Conservation (phyloP, 768 basidiomycete genomes). For the Auriscalpium vulgare region DNA sequence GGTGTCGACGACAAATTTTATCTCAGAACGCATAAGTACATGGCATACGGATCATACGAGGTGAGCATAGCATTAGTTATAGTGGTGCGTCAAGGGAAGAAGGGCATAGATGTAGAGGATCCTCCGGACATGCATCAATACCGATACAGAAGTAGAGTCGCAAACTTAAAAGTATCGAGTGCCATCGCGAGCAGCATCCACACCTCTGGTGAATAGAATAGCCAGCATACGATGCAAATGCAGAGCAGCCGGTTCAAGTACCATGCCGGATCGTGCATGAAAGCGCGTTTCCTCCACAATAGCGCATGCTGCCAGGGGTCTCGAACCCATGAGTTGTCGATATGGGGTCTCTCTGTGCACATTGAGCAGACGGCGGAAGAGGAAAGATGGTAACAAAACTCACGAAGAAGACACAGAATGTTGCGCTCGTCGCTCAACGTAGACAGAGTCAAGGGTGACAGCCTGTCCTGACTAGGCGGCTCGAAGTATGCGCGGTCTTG, state of each 20-base stretch:
- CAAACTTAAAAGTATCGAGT: neutral
- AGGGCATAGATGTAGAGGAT: neutral
- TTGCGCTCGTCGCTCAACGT: conserved; percentile 8
- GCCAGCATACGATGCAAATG: conserved; percentile 7
- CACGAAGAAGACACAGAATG: conserved; percentile 1
- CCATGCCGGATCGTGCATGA: conserved; percentile 5
- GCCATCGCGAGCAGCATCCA: neutral
- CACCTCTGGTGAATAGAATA: neutral
- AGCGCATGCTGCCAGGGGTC: conserved; percentile 3
- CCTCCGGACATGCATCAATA: neutral
- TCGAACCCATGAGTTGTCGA: conserved; percentile 2
- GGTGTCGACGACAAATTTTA: neutral
- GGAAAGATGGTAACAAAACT: neutral
- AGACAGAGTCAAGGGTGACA: neutral
- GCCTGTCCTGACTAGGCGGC: neutral
- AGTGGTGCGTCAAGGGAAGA: neutral
- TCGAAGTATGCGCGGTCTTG: neutral
- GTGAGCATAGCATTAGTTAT: neutral
- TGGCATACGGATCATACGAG: neutral
- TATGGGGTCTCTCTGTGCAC: neutral
- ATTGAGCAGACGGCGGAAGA: neutral
- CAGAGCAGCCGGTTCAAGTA: conserved; percentile 5
- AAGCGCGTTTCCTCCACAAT: conserved; percentile 6
- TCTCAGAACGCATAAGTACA: neutral
- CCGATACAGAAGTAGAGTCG: neutral